Conservation (phyloP, 163 green algal species). For the Scenedesmus sp. region DNA sequence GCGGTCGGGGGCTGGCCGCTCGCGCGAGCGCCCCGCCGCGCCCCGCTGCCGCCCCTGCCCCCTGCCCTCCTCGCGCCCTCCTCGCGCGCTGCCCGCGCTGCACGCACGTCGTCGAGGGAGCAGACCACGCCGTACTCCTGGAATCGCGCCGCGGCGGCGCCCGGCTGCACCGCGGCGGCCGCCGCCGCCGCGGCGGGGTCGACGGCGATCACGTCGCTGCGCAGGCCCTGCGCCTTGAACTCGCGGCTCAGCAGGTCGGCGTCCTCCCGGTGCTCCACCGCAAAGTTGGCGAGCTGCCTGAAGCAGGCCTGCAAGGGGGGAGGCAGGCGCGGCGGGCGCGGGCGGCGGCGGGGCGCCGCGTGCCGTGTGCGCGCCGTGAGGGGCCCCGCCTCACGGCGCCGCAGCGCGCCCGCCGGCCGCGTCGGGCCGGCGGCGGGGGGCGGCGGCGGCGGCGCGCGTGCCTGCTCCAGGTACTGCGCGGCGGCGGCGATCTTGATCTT, state of each 20-base stretch:
- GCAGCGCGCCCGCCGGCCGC: too few species aligned
- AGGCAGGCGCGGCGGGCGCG: too few species aligned
- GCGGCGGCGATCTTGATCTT: constrained; percentile 20
- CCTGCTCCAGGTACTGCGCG: constrained; percentile 67
- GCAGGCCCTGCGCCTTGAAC: background rate
- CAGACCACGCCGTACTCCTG: constrained; percentile 2
- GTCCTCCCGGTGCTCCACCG: background rate
- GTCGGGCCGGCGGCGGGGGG: too few species aligned
- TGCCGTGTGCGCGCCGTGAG: too few species aligned
- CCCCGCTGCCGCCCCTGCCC: too few species aligned
- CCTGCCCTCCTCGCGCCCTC: too few species aligned
- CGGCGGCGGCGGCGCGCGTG: constrained; percentile 12
- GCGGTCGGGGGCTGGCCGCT: too few species aligned
- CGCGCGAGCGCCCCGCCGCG: too few species aligned
- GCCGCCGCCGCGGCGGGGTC: background rate
- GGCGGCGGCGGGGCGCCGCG: too few species aligned
- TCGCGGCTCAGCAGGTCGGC: constrained; percentile 47
- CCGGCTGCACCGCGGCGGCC: background rate
- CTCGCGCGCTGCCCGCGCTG: too few species aligned
- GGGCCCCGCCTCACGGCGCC: too few species aligned
- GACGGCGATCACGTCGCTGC: background rate
- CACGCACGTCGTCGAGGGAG: constrained; percentile 15
- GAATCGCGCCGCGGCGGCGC: background rate
- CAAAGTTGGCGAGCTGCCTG: constrained; percentile 31
- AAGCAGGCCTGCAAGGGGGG: constrained; percentile 19